A percentile compares a stretch with the other conserved stretches of the same genome.
Evolutionary conservation across 495 filamentous ascomycete species (phyloP).

Genomic region (Annulohypoxylon bovei): DNA sequence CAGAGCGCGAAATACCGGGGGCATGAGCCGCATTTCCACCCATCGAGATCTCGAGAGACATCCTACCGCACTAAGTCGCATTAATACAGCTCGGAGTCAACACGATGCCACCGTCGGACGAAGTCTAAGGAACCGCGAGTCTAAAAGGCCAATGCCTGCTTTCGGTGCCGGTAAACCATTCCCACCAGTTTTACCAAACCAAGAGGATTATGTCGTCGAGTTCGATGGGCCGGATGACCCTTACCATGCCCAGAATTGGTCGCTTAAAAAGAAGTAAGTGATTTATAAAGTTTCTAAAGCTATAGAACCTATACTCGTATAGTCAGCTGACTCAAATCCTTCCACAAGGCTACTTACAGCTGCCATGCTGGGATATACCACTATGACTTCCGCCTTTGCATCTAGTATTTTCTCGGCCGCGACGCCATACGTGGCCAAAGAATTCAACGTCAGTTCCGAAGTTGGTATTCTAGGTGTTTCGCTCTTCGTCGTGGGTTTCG

Average conservation of each 20-base stretch:
- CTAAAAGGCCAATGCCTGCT: constrained; percentile 64
- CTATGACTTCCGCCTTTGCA: constrained; percentile 77
- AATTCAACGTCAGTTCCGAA: constrained; percentile 66
- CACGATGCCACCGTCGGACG: constrained; percentile 80
- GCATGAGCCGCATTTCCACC: constrained; percentile 70
- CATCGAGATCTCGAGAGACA: constrained; percentile 74
- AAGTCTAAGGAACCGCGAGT: constrained; percentile 58
- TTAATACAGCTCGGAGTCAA: constrained; percentile 77
- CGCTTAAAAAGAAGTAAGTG: constrained; percentile 75
- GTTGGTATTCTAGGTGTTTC: constrained; percentile 73
- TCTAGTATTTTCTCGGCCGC: constrained; percentile 75
- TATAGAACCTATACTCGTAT: not conserved
- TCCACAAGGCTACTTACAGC: constrained; percentile 66
- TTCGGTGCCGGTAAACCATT: constrained; percentile 82
- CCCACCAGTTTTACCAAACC: constrained; percentile 74
- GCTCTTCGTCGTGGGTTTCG: constrained; percentile 77
- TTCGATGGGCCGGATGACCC: constrained; percentile 84
- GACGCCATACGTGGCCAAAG: constrained; percentile 58
- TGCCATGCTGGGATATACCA: constrained; percentile 81
- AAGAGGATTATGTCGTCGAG: constrained; percentile 88
- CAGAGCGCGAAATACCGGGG: constrained; percentile 23
- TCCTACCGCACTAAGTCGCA: constrained; percentile 77
- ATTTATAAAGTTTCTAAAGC: not conserved
- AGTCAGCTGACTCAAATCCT: constrained; percentile 35
- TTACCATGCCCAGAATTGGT: constrained; percentile 86